A percentile compares a stretch with the other conserved stretches of the same genome.
phyloP scores from a whole-genome alignment of 225 moss, liverwort and hornwort species.

The Marchantia paleacea region DNA sequence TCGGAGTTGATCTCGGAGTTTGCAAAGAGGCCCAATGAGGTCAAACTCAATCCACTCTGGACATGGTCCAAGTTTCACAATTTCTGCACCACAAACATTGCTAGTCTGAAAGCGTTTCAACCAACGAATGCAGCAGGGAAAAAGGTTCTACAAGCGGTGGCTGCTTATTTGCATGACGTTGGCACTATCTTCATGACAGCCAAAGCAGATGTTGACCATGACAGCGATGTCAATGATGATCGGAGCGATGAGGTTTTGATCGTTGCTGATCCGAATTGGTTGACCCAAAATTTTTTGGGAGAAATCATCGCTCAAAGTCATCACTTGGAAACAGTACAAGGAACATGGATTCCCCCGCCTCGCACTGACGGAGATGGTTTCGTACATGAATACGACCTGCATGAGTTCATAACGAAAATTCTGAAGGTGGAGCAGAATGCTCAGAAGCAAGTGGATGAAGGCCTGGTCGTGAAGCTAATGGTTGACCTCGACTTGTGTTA shows the following conservation, averaged over 20 bases:
- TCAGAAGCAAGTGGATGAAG: background rate
- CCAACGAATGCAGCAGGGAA: background rate
- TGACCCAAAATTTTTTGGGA: background rate
- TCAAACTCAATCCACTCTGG: background rate
- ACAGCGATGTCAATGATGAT: too few species aligned
- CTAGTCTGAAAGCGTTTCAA: background rate
- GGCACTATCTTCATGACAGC: background rate
- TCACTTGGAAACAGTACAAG: background rate
- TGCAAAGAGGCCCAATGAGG: background rate
- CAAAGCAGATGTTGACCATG: too few species aligned
- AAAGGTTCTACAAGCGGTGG: background rate
- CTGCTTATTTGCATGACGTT: background rate
- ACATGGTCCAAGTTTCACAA: background rate
- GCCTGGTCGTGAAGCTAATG: background rate
- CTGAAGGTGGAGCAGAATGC: background rate
- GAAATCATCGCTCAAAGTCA: background rate
- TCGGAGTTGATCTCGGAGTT: background rate
- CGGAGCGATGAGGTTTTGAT: too few species aligned
- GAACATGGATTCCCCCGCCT: background rate
- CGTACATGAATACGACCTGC: background rate
- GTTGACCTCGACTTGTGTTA: background rate
- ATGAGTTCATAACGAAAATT: background rate
- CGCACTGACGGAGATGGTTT: background rate
- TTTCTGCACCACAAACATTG: background rate
- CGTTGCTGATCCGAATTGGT: too few species aligned